phyloP scores from a whole-genome alignment of 2,329 filamentous ascomycete species.

The Fusarium sp. region DNA sequence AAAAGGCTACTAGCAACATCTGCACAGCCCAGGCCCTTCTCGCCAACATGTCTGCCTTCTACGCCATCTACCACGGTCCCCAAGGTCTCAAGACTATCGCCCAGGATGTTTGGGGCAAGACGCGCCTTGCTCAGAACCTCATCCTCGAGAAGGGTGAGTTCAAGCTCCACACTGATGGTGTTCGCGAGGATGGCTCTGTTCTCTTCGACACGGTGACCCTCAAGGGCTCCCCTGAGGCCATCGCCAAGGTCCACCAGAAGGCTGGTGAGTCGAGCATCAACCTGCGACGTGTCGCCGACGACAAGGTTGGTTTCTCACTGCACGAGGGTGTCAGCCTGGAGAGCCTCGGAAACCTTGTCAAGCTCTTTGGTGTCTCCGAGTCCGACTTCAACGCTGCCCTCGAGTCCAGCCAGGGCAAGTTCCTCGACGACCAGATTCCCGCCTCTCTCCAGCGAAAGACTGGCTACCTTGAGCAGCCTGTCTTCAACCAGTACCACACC shows the following conservation, averaged over 20 bases:
- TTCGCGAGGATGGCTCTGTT: constrained; percentile 64
- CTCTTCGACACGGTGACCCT: constrained; percentile 86
- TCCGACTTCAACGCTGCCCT: constrained; percentile 40
- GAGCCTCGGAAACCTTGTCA: constrained; percentile 38
- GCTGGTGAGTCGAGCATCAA: constrained; percentile 38
- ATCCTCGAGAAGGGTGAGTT: constrained; percentile 63
- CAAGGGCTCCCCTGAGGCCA: constrained; percentile 50
- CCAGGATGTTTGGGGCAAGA: constrained; percentile 73
- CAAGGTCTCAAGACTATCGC: constrained; percentile 84
- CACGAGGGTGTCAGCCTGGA: constrained; percentile 43
- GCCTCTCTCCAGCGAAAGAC: constrained; percentile 74
- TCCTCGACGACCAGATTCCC: constrained; percentile 57
- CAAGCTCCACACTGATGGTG: constrained; percentile 66
- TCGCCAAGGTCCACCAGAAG: constrained; percentile 39
- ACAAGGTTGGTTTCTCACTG: constrained; percentile 47
- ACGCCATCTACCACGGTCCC: constrained; percentile 92
- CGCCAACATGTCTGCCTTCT: constrained; percentile 95
- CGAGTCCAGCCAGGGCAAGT: constrained; percentile 47
- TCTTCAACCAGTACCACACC: constrained; percentile 95
- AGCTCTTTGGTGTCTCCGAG: constrained; percentile 41
- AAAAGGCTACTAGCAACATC: constrained; percentile 97
- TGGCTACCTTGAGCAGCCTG: constrained; percentile 82
- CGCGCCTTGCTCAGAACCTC: constrained; percentile 69
- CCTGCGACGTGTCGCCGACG: constrained; percentile 44
- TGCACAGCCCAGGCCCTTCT: constrained; percentile 94